Conservation (phyloP, 805 yeast species). For the Wickerhamiella azyma region DNA sequence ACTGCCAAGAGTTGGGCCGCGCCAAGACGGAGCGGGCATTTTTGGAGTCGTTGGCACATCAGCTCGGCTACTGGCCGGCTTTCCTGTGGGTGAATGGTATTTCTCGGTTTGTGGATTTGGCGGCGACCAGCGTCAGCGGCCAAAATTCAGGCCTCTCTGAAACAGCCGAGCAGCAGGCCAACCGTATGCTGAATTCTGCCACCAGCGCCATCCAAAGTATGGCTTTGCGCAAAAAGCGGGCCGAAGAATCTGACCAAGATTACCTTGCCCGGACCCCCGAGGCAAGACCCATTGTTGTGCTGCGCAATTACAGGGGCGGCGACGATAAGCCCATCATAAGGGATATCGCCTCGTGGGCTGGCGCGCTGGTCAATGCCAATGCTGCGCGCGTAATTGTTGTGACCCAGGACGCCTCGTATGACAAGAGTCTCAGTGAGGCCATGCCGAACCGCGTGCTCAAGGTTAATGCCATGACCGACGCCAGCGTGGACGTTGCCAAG, state of each 20-base stretch:
- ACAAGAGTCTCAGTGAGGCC: slow-evolving; percentile 51
- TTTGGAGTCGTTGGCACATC: slow-evolving; percentile 52
- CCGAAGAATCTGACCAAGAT: slow-evolving; percentile 11
- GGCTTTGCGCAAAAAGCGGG: slow-evolving; percentile 28
- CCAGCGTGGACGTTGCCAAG: slow-evolving; percentile 54
- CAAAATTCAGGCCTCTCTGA: slow-evolving; percentile 32
- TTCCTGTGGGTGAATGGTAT: slow-evolving; percentile 84
- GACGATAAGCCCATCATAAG: slow-evolving; percentile 34
- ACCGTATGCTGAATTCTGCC: slow-evolving; percentile 22
- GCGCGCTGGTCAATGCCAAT: slow-evolving; percentile 58
- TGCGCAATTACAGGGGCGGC: slow-evolving; percentile 17
- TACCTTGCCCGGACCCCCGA: slow-evolving; percentile 15
- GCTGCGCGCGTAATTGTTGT: slow-evolving; percentile 81
- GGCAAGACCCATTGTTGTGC: slow-evolving; percentile 16
- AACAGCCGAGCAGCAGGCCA: slow-evolving; percentile 22
- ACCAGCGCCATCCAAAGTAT: slow-evolving; percentile 53
- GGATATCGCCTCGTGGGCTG: slow-evolving; percentile 80
- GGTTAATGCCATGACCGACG: slow-evolving; percentile 63
- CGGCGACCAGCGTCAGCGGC: slow-evolving; percentile 81
- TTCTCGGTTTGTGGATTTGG: slow-evolving; percentile 67
- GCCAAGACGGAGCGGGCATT: slow-evolving; percentile 61
- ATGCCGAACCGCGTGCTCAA: slow-evolving; percentile 83
- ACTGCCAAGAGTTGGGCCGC: slow-evolving; percentile 65
- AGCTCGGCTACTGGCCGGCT: slow-evolving; percentile 83
- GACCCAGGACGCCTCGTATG: slow-evolving; percentile 72